Conservation (phyloP, 2,329 filamentous ascomycete genomes). For the Endoconidiophora laricicola region DNA sequence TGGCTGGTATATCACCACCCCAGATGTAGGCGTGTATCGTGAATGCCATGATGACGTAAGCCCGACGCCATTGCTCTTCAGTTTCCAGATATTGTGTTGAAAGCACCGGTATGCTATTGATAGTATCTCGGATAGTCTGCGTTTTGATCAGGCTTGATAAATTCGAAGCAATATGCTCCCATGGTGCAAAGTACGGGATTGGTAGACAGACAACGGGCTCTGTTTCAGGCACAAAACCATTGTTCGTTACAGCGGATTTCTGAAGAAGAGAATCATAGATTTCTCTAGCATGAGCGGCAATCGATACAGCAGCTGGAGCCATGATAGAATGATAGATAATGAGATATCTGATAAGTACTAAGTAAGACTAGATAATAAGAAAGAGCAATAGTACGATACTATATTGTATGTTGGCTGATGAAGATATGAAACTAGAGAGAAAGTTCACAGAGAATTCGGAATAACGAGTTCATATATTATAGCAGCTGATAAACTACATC, state of each 20-base stretch:
- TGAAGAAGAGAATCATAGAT: neutral
- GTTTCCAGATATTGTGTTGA: conserved; percentile 65
- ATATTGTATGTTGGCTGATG: too few species aligned
- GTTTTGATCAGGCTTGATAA: conserved; percentile 74
- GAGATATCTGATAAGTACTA: too few species aligned
- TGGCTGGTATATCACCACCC: conserved; percentile 70
- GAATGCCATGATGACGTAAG: conserved; percentile 78
- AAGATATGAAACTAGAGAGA: too few species aligned
- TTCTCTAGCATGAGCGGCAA: neutral
- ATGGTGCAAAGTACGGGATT: conserved; percentile 83
- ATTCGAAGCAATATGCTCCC: conserved; percentile 75
- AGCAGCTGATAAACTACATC: too few species aligned
- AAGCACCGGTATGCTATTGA: conserved; percentile 68
- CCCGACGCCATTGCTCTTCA: conserved; percentile 81
- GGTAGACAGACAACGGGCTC: conserved; percentile 65
- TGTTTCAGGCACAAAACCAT: conserved; percentile 77
- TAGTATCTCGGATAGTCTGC: conserved; percentile 60
- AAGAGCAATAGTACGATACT: too few species aligned
- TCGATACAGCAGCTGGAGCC: neutral
- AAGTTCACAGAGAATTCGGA: too few species aligned
- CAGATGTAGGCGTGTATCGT: conserved; percentile 93
- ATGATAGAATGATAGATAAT: too few species aligned
- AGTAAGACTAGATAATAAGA: too few species aligned
- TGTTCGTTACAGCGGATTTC: conserved; percentile 25
- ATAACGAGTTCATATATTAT: too few species aligned